Evolutionary conservation across 2,329 filamentous ascomycete species (phyloP), one percentile per base, ranked within the genome.

Genomic region (Verticillium nonalfalfae): DNA sequence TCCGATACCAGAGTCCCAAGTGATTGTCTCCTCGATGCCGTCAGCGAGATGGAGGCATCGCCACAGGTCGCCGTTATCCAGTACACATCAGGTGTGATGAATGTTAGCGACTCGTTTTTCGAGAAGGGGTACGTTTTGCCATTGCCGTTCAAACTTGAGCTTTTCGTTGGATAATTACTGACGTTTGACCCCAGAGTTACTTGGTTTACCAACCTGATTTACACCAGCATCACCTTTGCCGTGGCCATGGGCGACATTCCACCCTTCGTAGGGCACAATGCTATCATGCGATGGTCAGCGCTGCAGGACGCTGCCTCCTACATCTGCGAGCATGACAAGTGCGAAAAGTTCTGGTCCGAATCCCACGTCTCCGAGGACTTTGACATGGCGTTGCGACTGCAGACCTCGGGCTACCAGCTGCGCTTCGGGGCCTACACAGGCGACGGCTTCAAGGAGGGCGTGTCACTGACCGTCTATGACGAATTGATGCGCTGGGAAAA

Each of bases 161-260:
- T 21, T 21, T 21, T 2, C 21, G 21, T 21, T 21, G n/a, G 15
- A 6, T 2, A 9, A 9, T 2, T 38, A 10, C 56, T 58, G 38
- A 39, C 36, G 14, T 57, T 13, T 5, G 18, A 3, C n/a, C n/a
- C 11, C 36, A 26, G 76, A 13, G 89, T 90, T 68, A 90, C 88
- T 2, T 92, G 89, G 76, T 92, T 92, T 75, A 92, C 90, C 57
- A 88, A 91, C 69, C 81, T 92, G 57, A 85, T 92, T 66, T 93
- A 91, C 76, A 87, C 85, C 0, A 85, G 87, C 39, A 91, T 91
- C 68, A 80, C 83, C 35, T 91, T 87, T 69, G 84, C 86, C 34
- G 87, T 91, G 35, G 83, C 85, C 7, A 87, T 85, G 60, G 90
- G 90, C 9, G 89, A 92, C 60, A 84, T 88, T 6, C 86, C 88